Percentiles rank a stretch among this genome's conserved stretches.
Evolutionary conservation across 345 rosid species (phyloP).

Genomic region (Salix caprea): DNA sequence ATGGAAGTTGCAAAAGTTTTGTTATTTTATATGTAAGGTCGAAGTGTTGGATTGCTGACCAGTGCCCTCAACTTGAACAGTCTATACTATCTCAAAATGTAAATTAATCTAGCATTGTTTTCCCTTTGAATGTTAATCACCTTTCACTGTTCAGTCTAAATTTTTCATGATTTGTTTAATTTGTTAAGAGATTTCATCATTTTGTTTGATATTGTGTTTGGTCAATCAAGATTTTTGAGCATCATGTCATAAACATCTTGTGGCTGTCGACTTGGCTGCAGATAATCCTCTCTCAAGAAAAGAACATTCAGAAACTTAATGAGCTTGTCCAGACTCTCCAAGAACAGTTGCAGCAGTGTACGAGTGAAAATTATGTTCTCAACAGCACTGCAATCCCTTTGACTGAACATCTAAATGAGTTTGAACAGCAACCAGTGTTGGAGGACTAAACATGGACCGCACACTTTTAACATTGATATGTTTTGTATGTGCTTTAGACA

Average conservation of each 20-base stretch:
- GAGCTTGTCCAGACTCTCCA: slow-evolving; percentile 50
- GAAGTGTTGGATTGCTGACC: not conserved
- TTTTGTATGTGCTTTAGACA: slow-evolving; percentile 23
- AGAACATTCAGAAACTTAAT: slow-evolving; percentile 59
- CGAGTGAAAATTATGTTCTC: slow-evolving; percentile 33
- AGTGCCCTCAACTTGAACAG: not conserved
- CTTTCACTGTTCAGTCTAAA: not conserved
- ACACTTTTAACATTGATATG: slow-evolving; percentile 3
- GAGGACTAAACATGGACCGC: slow-evolving; percentile 34
- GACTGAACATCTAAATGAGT: slow-evolving; percentile 40
- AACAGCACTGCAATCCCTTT: slow-evolving; percentile 33
- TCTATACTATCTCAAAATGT: not conserved
- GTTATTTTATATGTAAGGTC: not conserved
- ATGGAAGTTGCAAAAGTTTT: not conserved
- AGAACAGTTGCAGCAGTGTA: slow-evolving; percentile 52
- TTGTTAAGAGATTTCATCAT: not conserved
- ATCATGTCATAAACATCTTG: not conserved
- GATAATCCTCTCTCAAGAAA: slow-evolving; percentile 75
- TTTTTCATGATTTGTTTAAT: not conserved
- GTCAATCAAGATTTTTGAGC: not conserved
- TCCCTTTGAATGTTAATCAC: not conserved
- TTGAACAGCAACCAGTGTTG: slow-evolving; percentile 40
- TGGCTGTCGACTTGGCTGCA: slow-evolving; percentile 21
- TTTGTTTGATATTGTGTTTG: not conserved
- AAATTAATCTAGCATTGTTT: not conserved